Base-by-base conservation (phyloP, 495 filamentous ascomycete genomes). In the Tuber borchii region DNA sequence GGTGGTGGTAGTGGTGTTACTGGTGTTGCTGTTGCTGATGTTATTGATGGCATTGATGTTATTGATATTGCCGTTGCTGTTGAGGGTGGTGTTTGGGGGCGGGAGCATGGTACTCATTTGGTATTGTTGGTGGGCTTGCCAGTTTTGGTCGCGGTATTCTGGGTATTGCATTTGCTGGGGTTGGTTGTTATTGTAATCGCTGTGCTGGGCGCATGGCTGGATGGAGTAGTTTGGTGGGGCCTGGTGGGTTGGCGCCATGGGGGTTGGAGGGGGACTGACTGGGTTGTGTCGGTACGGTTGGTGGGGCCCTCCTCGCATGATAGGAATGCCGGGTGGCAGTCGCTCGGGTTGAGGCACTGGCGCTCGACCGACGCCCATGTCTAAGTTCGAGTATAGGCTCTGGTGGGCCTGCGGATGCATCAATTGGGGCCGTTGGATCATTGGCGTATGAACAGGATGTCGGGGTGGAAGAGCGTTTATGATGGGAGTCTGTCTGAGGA, bases 11-110 rank as follows among this genome's bases (percentile, higher is more conserved):
- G 20, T 37, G 26, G 22, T 73, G 45, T n/a, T 73, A 69, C 1
- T 73, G 74, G 8, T 44, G 70, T 14, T 68, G 72, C 20, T 61
- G 39, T 19, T 22, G 70, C 12, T 19, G n/a, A 0, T 73, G 74
- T 17, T 71, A 68, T 4, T 76, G 74, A 2, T 37, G 70, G 8
- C 10, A 43, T 43, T 43, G 42, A 43, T 73, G 20, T 22, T n/a
- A 39, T 22, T 68, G 39, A 3, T 43, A 37, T 61, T 76, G 72
- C 9, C 37, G 72, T 12, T 75, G 74, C 2, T 34, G 20, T 42
- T 73, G 72, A 16, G 61, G 73, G 20, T 43, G 56, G 5, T 74
- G 73, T 71, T 44, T 75, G 75, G 68, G 51, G 37, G 72, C 44
- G 77, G 51, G 9, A 61, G 51, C 51, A 61, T 61, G 51, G 51